Evolutionary conservation across 2,329 filamentous ascomycete genomes (phyloP), one percentile per base, ranked within the genome.

Genomic region (Monilinia fructicola): DNA sequence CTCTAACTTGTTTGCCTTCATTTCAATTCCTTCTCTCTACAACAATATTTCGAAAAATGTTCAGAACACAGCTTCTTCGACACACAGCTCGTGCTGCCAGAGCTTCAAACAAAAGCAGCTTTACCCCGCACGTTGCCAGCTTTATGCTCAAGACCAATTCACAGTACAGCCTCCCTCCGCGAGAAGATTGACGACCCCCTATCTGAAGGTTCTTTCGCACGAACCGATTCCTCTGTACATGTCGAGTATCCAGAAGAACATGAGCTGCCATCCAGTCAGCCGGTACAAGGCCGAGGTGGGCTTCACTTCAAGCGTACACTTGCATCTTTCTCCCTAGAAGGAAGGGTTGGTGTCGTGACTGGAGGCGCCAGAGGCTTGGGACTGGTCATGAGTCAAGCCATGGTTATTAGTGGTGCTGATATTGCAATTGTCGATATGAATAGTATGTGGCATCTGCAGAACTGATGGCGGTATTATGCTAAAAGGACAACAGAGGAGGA

Each of bases 381-480:
- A 50, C 82, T 97, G 69, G 93, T 96, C 73, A 97, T 98, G 90
- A 91, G 90, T 62, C 93, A 97, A 81, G 93, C 91, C 56, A 86
- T 97, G 78, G 90, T 97, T 64, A 89, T 92, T 64, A 95, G 91
- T 64, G 94, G 94, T 63, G 91, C 92, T 12, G 89, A 96, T 77
- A 84, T 97, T 69, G 94, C 94, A 53, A 91, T 98, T 78, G 92
- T 97, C 52, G 94, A 98, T 78, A 82, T 97, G 81, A 97, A 98
- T 80, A 90, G 91, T 94, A 79, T 72, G 87, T 83, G 59, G 53
- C 31, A n/a, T 55, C 50, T 50, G 26, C 44, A 50, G 18, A 56
- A 14, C 40, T 35, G 23, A 42, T 31, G 50, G 4, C 10, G 46
- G 31, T 7, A 12, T n/a, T 18, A 38, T 68, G 59, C 71, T 75